Conservation (phyloP, 2,329 filamentous ascomycete species). For the Cladosporium cucumerinum region DNA sequence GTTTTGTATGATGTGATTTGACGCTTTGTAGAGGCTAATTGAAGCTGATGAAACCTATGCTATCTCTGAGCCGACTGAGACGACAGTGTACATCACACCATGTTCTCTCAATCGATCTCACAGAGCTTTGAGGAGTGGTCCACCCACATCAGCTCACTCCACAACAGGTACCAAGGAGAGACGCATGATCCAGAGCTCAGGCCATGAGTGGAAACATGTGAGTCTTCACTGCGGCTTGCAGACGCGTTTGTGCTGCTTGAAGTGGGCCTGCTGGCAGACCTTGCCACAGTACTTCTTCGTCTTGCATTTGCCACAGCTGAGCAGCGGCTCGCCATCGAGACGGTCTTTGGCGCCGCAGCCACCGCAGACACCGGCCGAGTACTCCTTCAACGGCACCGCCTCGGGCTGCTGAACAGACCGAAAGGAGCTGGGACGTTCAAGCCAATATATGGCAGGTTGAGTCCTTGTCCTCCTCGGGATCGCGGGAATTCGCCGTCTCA, state of each 20-base stretch:
- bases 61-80: not conserved
- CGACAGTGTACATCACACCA: not conserved
- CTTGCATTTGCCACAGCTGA: constrained; percentile 23
- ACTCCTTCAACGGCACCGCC: not conserved
- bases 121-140: not conserved
- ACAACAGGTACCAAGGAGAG: not conserved
- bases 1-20: constrained; percentile 6
- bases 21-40: not conserved
- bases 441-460: not conserved
- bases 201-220: not conserved
- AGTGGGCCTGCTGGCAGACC: constrained; percentile 27
- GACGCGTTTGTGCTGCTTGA: constrained; percentile 26
- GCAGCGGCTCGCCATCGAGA: not conserved
- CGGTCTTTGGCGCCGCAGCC: constrained; percentile 6
- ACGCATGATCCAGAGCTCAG: not conserved
- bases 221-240: constrained; percentile 17
- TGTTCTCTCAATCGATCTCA: not conserved
- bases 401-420: not conserved
- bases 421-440: constrained; percentile 2
- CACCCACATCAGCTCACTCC: not conserved
- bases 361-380: not conserved
- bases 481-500: not conserved
- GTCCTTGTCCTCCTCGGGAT: not conserved
- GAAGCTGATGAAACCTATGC: not conserved
- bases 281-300: constrained; percentile 25